Evolutionary conservation across 2,329 filamentous ascomycete genomes (phyloP), one percentile per base, ranked within the genome.

Genomic region (Penicillium sp.): DNA sequence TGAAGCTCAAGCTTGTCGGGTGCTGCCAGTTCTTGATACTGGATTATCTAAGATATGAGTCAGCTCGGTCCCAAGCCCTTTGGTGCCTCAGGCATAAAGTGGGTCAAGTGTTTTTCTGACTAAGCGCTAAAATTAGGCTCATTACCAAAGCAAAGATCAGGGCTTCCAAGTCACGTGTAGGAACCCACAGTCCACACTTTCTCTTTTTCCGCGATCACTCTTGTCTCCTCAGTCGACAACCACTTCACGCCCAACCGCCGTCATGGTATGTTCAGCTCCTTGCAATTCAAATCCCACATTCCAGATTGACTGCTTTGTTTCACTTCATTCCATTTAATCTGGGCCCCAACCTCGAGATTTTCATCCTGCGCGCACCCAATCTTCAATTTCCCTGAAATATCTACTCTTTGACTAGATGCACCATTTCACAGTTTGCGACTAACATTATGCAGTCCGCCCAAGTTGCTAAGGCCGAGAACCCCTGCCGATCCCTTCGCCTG

Each of bases 401-500:
- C 45, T 46, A 19, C 29, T 46, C 27, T 21, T 57, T 44, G 56
- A 36, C 60, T 60, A 64, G 60, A 50, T 39, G 13, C 27, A 34
- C 15, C 57, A 56, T 47, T 47, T 31, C 50, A 58, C 10, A 46
- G 36, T 15, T 13, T 13, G 36, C 55, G 43, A 63, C 60, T 70
- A 68, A 69, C 64, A 54, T 31, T 56, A 77, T 79, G 73, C 74
- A 85, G 81, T 84, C 89, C 80, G 90, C 93, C 79, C 76, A 52
- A 52, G 23, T 81, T 75, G 83, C 86, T 75, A 97, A 97, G 87
- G 80, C 85, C 79, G 84, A 85, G 80, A 99, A 99, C 88, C 93
- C 94, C 84, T 99, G 99, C 94, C 91, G 92, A 85, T 93, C 99
- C 85, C 91, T 97, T 79, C 91, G 92, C 85, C 94, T 97, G 84